These are phyloP conservation scores for Polygonum aviculare DNA, from an alignment of 148 eudicot genomes.

Conservation along the genomic window DNA sequence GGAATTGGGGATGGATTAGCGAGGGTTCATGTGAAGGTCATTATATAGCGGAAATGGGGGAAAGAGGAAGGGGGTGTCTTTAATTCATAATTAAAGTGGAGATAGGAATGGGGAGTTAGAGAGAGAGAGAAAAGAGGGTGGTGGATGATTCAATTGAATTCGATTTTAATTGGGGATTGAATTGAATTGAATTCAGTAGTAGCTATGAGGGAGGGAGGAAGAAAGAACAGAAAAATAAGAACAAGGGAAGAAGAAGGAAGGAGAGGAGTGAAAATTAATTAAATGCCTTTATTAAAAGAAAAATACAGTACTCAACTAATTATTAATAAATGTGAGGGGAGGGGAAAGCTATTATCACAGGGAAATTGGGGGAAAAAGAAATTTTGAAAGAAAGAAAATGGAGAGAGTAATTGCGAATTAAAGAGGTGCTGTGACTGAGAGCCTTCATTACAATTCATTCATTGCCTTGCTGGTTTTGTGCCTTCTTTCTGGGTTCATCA, in stretches of 20 bases:
- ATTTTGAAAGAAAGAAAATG: background rate
- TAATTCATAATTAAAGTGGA: constrained; percentile 24
- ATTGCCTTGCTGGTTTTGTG: constrained; percentile 8
- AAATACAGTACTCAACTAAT: background rate
- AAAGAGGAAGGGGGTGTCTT: constrained; percentile 17
- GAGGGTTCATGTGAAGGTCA: constrained; percentile 24
- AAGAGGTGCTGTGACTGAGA: constrained; percentile 10
- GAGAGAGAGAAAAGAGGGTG: constrained; percentile 6
- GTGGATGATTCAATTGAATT: constrained; percentile 14
- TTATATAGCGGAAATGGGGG: constrained; percentile 22
- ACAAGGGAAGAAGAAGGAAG: background rate
- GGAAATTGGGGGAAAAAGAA: background rate
- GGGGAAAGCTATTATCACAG: background rate
- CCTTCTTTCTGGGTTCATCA: background rate
- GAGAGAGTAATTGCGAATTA: constrained; percentile 5
- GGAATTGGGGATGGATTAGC: constrained; percentile 5
- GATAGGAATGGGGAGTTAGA: constrained; percentile 13
- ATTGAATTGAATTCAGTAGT: constrained; percentile 18
- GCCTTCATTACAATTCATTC: constrained; percentile 6
- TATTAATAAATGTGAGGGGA: background rate
- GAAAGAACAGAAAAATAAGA: constrained; percentile 4
- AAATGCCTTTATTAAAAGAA: background rate
- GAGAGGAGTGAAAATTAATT: constrained; percentile 8
- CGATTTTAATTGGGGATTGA: constrained; percentile 1
- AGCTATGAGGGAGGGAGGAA: constrained; percentile 1